A percentile compares a stretch with the other conserved stretches of the same genome.
Conservation (phyloP, 1,139 yeast species). For the Taphrina confusa region DNA sequence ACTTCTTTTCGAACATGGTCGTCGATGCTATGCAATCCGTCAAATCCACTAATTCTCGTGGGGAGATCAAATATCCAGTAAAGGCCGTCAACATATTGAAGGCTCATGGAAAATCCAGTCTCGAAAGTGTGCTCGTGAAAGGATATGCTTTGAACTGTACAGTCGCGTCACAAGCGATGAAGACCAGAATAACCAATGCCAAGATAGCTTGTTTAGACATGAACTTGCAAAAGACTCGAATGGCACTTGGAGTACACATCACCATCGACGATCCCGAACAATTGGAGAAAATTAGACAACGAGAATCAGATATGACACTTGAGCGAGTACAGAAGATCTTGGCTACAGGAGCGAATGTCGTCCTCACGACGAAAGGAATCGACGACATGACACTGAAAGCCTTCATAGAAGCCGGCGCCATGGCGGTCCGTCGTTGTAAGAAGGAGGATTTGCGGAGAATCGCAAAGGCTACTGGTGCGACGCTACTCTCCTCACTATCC, state of each 20-base stretch:
- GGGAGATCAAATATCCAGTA: conserved; percentile 90
- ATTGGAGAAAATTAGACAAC: conserved; percentile 89
- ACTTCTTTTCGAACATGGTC: conserved; percentile 83
- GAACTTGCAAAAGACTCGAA: conserved; percentile 90
- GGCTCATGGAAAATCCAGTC: conserved; percentile 93
- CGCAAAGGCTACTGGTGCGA: conserved; percentile 98
- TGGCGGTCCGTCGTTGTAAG: conserved; percentile 98
- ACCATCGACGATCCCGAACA: conserved; percentile 97
- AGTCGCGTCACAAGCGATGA: conserved; percentile 97
- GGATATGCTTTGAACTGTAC: conserved; percentile 98
- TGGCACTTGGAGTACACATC: conserved; percentile 98
- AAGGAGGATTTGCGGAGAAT: conserved; percentile 95
- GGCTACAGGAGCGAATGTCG: conserved; percentile 93
- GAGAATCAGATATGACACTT: conserved; percentile 87
- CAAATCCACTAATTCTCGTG: conserved; percentile 82
- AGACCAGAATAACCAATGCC: conserved; percentile 67
- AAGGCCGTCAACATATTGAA: conserved; percentile 95
- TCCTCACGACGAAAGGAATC: conserved; percentile 94
- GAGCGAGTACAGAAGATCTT: conserved; percentile 87
- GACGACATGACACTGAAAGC: conserved; percentile 95
- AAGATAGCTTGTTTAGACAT: conserved; percentile 92
- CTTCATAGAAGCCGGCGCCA: conserved; percentile 91
- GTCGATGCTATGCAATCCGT: conserved; percentile 97
- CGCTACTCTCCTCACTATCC: conserved; percentile 80
- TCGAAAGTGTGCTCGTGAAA: conserved; percentile 79